Conservation (phyloP, 1,284 basidiomycete species). For the Pterulicium gracile region DNA sequence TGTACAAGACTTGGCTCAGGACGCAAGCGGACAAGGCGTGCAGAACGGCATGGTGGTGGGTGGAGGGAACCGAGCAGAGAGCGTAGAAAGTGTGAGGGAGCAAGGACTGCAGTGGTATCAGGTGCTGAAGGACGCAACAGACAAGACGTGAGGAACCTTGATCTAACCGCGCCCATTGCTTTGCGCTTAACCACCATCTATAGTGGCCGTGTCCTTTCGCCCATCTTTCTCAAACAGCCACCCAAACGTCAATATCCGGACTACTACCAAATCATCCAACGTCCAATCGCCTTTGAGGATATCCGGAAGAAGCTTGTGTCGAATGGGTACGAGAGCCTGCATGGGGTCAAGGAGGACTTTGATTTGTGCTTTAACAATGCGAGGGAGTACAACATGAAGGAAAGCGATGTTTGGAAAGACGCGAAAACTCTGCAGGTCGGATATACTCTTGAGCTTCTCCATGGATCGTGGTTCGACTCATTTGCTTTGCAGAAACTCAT, state of each 20-base stretch:
- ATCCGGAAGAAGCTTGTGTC: conserved; percentile 72
- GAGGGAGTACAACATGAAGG: conserved; percentile 80
- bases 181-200: conserved; percentile 11
- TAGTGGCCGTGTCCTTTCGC: conserved; percentile 57
- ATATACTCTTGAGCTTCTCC: conserved; percentile 9
- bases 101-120: conserved; percentile 61
- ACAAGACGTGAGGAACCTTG: conserved; percentile 67
- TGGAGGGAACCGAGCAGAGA: conserved; percentile 16
- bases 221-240: conserved; percentile 71
- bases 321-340: conserved; percentile 52
- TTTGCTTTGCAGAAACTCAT: conserved; percentile 44
- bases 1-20: no score
- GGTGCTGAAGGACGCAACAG: conserved; percentile 65
- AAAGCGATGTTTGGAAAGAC: conserved; percentile 78
- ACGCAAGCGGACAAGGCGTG: no score
- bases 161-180: conserved; percentile 22
- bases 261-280: conserved; percentile 70
- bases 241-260: conserved; percentile 78
- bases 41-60: no score
- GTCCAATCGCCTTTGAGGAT: conserved; percentile 79
- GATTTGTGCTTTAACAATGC: conserved; percentile 87
- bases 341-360: conserved; percentile 71
- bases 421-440: conserved; percentile 62
- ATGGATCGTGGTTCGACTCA: conserved; percentile 2
- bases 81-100: conserved; percentile 36